Conservation (phyloP, 163 green algal species). For the Scenedesmus sp. region DNA sequence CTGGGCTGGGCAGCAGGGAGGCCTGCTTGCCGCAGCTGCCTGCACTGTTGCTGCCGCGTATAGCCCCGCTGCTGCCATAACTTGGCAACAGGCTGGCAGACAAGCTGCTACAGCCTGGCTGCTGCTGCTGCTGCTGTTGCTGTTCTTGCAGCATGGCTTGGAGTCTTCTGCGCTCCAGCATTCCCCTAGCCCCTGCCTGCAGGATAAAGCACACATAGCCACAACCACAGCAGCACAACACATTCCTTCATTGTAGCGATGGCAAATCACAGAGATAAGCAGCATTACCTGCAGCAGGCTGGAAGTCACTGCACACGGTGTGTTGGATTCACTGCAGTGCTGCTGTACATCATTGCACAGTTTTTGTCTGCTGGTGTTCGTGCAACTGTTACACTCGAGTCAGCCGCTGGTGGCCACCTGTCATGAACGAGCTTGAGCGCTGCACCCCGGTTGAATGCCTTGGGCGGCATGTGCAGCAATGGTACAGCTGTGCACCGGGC, state of each 20-base stretch:
- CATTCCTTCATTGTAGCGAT: too few species aligned
- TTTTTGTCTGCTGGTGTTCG: not conserved
- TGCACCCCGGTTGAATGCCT: too few species aligned
- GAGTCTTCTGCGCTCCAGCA: not conserved
- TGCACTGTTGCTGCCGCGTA: not conserved
- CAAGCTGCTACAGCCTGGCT: not conserved
- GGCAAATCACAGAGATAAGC: too few species aligned
- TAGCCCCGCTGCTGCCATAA: not conserved
- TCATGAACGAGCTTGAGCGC: too few species aligned
- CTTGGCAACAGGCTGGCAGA: not conserved
- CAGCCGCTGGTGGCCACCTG: too few species aligned
- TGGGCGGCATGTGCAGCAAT: too few species aligned
- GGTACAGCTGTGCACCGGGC: too few species aligned
- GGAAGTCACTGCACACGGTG: not conserved
- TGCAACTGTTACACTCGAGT: too few species aligned
- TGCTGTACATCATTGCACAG: not conserved
- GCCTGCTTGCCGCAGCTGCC: not conserved
- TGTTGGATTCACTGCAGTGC: not conserved
- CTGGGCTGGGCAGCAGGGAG: not conserved
- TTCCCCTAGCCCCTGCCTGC: conserved; percentile 10
- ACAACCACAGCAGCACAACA: not conserved
- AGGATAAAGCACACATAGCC: not conserved
- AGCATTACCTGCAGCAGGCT: not conserved
- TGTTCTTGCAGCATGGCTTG: not conserved
- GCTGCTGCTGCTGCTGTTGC: conserved; percentile 17